Percentiles rank a stretch among this genome's conserved stretches.
These are phyloP conservation scores for Stipa capillata DNA, from an alignment of 176 grass and related monocot genomes.

Conservation along the genomic window DNA sequence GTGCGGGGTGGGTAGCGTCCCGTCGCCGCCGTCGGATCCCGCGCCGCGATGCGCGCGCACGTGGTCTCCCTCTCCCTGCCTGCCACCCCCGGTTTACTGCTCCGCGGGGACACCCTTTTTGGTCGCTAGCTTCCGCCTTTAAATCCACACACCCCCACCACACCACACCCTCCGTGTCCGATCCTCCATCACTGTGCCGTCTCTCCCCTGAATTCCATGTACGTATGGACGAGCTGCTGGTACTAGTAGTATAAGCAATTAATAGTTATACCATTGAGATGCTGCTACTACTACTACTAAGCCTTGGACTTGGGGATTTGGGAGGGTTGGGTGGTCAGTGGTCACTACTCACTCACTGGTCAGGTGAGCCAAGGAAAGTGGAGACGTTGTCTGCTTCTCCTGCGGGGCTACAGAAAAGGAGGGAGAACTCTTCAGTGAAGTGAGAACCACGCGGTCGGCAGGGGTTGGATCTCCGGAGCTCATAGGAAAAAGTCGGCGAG, in stretches of 20 bases:
- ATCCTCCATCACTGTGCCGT: not conserved
- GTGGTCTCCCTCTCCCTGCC: conserved; percentile 23
- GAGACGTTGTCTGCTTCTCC: not conserved
- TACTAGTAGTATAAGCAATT: not conserved
- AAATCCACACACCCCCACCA: not conserved
- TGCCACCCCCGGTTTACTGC: not conserved
- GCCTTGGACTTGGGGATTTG: too few relatives aligned
- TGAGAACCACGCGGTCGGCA: not conserved
- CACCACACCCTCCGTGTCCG: not conserved
- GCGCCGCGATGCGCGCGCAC: conserved; percentile 30
- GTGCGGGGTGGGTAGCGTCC: conserved; percentile 1
- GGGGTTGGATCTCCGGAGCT: not conserved
- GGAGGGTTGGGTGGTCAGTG: too few relatives aligned
- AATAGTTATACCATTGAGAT: not conserved
- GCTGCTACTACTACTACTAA: not conserved
- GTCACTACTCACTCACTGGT: too few relatives aligned
- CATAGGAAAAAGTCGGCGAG: not conserved
- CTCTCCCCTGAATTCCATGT: not conserved
- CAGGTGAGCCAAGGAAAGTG: not conserved
- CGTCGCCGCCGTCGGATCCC: conserved; percentile 10
- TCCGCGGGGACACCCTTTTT: not conserved
- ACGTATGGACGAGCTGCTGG: not conserved
- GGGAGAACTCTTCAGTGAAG: not conserved
- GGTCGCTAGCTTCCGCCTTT: not conserved
- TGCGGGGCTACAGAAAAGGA: not conserved